Evolutionary conservation across 108 stramenopile species (phyloP).

Genomic region (Stephanodiscus minutulus): DNA sequence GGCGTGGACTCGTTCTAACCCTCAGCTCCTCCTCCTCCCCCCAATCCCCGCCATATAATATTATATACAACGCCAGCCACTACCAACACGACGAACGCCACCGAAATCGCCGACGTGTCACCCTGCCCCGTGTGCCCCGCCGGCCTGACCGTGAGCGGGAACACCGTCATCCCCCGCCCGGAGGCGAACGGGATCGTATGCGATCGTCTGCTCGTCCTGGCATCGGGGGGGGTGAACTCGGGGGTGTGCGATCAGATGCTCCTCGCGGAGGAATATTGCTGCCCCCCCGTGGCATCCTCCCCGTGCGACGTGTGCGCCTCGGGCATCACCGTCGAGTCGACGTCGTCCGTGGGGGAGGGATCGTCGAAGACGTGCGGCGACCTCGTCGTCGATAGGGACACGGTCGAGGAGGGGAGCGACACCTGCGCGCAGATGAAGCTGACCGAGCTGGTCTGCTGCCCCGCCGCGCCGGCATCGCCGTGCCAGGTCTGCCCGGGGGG

Average conservation of each 20-base stretch:
- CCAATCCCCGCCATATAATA: too few species aligned
- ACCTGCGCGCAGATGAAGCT: not conserved
- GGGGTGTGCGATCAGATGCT: not conserved
- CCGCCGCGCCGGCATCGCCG: not conserved
- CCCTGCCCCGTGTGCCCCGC: constrained; percentile 3
- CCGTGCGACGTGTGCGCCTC: not conserved
- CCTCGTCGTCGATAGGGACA: not conserved
- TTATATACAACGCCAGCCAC: too few species aligned
- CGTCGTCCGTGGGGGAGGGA: not conserved
- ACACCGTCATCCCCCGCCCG: not conserved
- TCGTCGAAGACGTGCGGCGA: constrained; percentile 3
- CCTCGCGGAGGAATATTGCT: constrained; percentile 1
- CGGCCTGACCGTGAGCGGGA: constrained; percentile 2
- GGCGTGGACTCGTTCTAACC: too few species aligned
- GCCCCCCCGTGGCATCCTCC: not conserved
- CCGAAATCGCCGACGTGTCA: constrained; percentile 3
- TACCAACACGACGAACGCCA: too few species aligned
- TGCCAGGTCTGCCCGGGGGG: not conserved
- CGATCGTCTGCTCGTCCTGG: not conserved
- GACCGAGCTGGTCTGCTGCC: not conserved
- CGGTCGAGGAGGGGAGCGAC: constrained; percentile 5
- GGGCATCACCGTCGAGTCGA: not conserved
- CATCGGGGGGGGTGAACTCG: not conserved
- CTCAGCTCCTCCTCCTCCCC: too few species aligned
- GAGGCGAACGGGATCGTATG: not conserved